These are phyloP conservation scores for Tagetes patula DNA, from an alignment of 129 eudicot species.

Conservation along the genomic window DNA sequence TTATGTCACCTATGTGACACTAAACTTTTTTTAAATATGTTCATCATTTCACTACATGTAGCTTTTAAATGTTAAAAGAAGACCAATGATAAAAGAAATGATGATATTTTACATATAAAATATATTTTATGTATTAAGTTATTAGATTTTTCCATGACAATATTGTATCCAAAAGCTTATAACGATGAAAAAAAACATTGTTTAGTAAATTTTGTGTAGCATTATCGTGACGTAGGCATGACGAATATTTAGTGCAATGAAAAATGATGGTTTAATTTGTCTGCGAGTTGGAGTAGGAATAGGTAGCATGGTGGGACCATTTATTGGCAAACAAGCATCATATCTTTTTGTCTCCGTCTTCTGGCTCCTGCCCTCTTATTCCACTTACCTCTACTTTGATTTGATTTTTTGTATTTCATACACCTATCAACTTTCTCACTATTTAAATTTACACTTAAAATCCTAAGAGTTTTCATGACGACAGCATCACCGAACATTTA, in stretches of 20 bases:
- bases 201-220: background rate
- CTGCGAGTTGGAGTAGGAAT: background rate
- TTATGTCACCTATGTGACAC: no score
- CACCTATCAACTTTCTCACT: no score
- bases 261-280: background rate
- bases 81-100: no score
- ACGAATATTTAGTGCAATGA: background rate
- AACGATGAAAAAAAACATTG: background rate
- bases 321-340: conserved; percentile 28
- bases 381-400: conserved; percentile 1
- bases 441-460: no score
- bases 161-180: no score
- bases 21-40: no score
- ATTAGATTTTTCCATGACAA: background rate
- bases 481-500: no score
- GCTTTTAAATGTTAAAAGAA: no score
- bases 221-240: conserved; percentile 17
- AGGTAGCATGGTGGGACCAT: conserved; percentile 23
- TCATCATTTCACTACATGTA: no score
- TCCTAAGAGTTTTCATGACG: no score
- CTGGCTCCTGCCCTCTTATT: conserved; percentile 16
- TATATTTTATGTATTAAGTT: no score
- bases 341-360: conserved; percentile 18
- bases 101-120: no score
- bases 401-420: background rate